Base-by-base conservation (phyloP, 2,329 filamentous ascomycete genomes). In the Colletotrichum acutatum region DNA sequence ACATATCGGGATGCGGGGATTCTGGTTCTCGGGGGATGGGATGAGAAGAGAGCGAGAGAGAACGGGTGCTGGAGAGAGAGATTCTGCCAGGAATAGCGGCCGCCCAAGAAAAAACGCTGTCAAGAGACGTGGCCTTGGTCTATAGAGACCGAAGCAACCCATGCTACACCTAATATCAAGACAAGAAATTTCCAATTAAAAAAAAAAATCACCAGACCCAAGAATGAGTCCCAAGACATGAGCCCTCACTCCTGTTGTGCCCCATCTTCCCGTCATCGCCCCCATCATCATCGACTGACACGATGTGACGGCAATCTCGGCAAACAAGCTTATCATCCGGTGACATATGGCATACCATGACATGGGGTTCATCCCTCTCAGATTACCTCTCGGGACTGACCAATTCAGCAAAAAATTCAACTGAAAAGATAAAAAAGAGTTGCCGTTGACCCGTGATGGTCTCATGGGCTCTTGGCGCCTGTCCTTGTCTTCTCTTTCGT, bases 121-220 rank as follows among this genome's bases (percentile, higher is more conserved):
- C 53, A 64, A 69, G 42, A 69, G 59, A 64, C 24, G 59, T 62
- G 37, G 65, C 26, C 46, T 54, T 54, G 60, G 70, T 49, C 58
- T 49, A 70, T 54, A 42, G 70, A 56, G 60, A 52, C 14, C 46
- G 42, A 46, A 24, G 66, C 58, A n/a, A 65, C 46, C 66, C 60
- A 70, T 70, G 70, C 66, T 65, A 70, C 70, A 70, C 46, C 66
- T 66, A 70, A 70, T 72, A 67, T 72, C 66, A 70, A 65, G 60
- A 64, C n/a, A 16, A 19, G 63, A 49, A 22, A 63, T 24, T 8
- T 42, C 37, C 37, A 42, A 32, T 11, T 11, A 28, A 9, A 53
- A 60, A 46, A 42, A 30, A 32, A 22, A 24, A 24, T 58, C 7
- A 57, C 16, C 32, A 46, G 19, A 49, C 6, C 49, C 6, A 46